Percentiles rank a stretch among this genome's conserved stretches.
These are phyloP conservation scores for Penicillium dipodomyicola DNA, from an alignment of 495 filamentous ascomycete species.

Conservation along the genomic window DNA sequence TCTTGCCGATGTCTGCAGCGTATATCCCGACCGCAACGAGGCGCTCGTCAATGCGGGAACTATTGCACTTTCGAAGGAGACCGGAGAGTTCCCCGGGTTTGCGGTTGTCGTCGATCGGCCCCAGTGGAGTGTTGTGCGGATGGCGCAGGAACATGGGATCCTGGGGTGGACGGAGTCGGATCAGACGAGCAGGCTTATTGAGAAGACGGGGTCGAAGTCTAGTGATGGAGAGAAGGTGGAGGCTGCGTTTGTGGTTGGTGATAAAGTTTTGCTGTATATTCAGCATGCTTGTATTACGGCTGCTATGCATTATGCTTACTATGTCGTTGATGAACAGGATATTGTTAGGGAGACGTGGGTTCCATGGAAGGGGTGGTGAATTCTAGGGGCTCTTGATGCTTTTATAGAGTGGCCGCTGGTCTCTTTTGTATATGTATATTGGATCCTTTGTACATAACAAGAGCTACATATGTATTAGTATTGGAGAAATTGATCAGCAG, in stretches of 20 bases:
- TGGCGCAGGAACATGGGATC: constrained; percentile 69
- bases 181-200: constrained; percentile 4
- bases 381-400: background rate
- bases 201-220: constrained; percentile 5
- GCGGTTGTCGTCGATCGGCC: constrained; percentile 18
- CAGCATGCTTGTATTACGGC: constrained; percentile 37
- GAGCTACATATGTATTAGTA: background rate
- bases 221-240: constrained; percentile 14
- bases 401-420: background rate
- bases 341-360: constrained; percentile 33
- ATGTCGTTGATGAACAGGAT: constrained; percentile 29
- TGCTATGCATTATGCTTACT: constrained; percentile 26
- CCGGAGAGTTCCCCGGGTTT: constrained; percentile 23
- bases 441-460: background rate
- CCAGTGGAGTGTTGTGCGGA: constrained; percentile 61
- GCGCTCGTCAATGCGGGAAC: constrained; percentile 29
- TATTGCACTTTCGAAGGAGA: constrained; percentile 25
- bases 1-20: constrained; percentile 26
- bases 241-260: constrained; percentile 25
- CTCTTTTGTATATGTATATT: background rate
- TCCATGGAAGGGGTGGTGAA: constrained; percentile 29
- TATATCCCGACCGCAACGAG: constrained; percentile 31
- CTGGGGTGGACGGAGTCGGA: constrained; percentile 30
- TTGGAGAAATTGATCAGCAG: too few relatives aligned
- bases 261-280: constrained; percentile 28